Evolutionary conservation across 495 filamentous ascomycete genomes (phyloP).

Genomic region (Talaromyces borbonicus): DNA sequence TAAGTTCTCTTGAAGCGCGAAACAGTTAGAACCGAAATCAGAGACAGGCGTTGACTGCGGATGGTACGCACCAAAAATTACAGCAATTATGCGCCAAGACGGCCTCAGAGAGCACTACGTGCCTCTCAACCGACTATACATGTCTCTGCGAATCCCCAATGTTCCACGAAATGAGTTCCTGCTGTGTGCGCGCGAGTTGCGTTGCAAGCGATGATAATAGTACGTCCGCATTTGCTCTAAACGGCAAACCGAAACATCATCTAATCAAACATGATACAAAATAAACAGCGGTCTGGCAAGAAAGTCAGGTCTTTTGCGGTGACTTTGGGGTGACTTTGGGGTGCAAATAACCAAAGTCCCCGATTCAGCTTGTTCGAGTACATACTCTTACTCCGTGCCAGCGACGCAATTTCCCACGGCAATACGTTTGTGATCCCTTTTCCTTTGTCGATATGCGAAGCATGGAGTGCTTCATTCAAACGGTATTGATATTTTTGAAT

Average conservation of each 20-base stretch:
- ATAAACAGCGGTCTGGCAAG: neutral
- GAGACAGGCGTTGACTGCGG: too few species aligned
- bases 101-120: neutral
- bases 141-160: neutral
- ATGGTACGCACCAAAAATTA: too few species aligned
- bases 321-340: neutral
- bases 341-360: neutral
- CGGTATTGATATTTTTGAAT: neutral
- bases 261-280: neutral
- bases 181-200: constrained; percentile 3
- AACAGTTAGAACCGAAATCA: too few species aligned
- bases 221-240: neutral
- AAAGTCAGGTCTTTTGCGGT: constrained; percentile 3
- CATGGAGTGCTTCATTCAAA: neutral
- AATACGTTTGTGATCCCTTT: neutral
- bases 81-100: constrained; percentile 1
- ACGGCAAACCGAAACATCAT: neutral
- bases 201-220: neutral
- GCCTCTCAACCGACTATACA: neutral
- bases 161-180: neutral
- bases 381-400: neutral
- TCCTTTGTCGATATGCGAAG: neutral
- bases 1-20: too few species aligned
- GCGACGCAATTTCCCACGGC: neutral
- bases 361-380: neutral